Evolutionary conservation across 2,329 filamentous ascomycete genomes (phyloP), one percentile per base, ranked within the genome.

Genomic region (Coleophoma eucalyptorum): DNA sequence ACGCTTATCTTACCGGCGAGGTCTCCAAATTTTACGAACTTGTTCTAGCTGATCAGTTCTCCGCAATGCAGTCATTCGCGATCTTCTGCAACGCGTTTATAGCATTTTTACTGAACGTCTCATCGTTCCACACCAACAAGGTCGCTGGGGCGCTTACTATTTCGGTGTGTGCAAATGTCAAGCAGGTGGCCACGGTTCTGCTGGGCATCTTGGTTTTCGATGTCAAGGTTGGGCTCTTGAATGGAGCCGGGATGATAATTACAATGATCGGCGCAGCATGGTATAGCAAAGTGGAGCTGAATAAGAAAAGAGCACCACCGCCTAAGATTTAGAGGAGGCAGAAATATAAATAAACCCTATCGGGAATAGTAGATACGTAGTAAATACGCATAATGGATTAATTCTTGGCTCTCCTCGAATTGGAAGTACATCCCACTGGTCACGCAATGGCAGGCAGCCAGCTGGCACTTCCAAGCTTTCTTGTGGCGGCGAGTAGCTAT

Each of bases 111-210:
- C 73, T 81, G 51, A 83, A 82, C 59, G 72, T 81, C 40, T 74
- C 77, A 33, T 80, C 76, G 4, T 81, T 83, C 64, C 74, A 75
- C 52, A 79, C 79, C 48, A 82, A 82, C 65, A 80, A 80, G 66
- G 67, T 77, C 35, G 75, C 78, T 5, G 79, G 79, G 48, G 78
- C 79, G 16, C 64, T 83, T 50, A 82, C 78, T 35, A 81, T 83
- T 75, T 80, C 78, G 6, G 77, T 83, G 5, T 80, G 78, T 53
- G 79, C 76, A 49, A 82, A 82, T 59, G 66, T 82, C 51, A 82
- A 82, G 69, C 79, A 81, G 62, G 77, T 76, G 54, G 63, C 81
- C 41, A 81, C 79, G 1, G 77, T 82, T 12, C 65, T 78, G 34
- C 66, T 81, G 31, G 78, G 77, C 43, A 78, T 81, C 38, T 65